Percentiles rank a stretch among this genome's conserved stretches.
Evolutionary conservation across 2,329 filamentous ascomycete species (phyloP).

Genomic region (Fusarium paranaense): DNA sequence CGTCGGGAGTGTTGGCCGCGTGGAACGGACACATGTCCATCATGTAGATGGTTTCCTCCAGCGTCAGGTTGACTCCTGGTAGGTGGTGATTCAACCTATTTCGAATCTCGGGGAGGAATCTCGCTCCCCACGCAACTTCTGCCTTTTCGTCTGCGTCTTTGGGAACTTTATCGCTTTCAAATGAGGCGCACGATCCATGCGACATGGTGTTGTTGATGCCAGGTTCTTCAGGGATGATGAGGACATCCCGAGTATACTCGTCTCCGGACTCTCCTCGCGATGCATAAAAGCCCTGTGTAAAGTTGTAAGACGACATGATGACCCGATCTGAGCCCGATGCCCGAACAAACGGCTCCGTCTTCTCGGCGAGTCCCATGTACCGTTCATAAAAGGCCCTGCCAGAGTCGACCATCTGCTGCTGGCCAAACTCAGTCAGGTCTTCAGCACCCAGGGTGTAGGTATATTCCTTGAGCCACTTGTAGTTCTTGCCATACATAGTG

Average conservation of each 20-base stretch:
- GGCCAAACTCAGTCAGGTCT: constrained; percentile 74
- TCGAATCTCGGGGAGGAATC: constrained; percentile 77
- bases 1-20: constrained; percentile 73
- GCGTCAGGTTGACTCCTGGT: constrained; percentile 72
- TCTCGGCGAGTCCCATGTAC: constrained; percentile 72
- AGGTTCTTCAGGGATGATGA: constrained; percentile 76
- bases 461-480: constrained; percentile 78
- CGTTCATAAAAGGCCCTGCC: constrained; percentile 81
- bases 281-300: constrained; percentile 77
- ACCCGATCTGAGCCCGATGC: constrained; percentile 77
- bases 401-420: constrained; percentile 77
- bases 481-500: constrained; percentile 70
- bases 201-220: constrained; percentile 85
- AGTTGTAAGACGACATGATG: constrained; percentile 79
- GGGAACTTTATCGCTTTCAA: constrained; percentile 70
- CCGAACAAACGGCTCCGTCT: constrained; percentile 76
- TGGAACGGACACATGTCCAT: constrained; percentile 94
- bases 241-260: constrained; percentile 64
- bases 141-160: constrained; percentile 58
- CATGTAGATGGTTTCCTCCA: constrained; percentile 73
- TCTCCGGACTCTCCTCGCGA: constrained; percentile 52
- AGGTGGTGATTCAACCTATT: constrained; percentile 76
- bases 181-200: constrained; percentile 77
- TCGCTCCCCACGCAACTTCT: constrained; percentile 67
- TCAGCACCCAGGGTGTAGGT: constrained; percentile 78